Evolutionary conservation across 768 basidiomycete genomes (phyloP).

Genomic region (Clathrus columnatus): DNA sequence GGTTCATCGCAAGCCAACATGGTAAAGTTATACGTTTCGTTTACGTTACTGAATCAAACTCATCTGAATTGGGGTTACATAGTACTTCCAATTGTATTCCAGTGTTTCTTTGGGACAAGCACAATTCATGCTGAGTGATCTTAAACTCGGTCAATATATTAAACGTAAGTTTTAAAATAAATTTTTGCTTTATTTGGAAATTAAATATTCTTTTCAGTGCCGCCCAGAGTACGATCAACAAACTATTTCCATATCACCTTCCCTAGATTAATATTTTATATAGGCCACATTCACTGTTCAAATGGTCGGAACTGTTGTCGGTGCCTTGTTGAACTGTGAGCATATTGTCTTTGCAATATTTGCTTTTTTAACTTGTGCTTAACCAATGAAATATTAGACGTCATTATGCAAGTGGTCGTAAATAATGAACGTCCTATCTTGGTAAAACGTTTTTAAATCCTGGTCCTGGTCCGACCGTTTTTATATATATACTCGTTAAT

Average conservation of each 20-base stretch:
- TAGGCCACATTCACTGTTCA: constrained; percentile 48
- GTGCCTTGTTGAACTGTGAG: constrained; percentile 13
- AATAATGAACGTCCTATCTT: not conserved
- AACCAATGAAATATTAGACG: not conserved
- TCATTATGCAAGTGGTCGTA: not conserved
- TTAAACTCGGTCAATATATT: constrained; percentile 31
- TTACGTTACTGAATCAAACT: not conserved
- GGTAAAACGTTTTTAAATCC: too few relatives aligned
- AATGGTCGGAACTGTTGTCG: constrained; percentile 53
- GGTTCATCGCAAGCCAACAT: constrained; percentile 22
- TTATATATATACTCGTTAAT: not conserved
- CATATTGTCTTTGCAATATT: too few relatives aligned
- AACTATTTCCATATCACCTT: not conserved
- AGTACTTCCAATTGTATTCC: not conserved
- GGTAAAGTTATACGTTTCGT: not conserved
- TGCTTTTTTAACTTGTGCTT: not conserved
- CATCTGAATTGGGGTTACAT: not conserved
- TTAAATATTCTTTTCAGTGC: constrained; percentile 15
- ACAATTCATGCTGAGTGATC: constrained; percentile 15
- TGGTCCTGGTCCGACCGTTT: not conserved
- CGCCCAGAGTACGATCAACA: constrained; percentile 37
- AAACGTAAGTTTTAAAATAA: constrained; percentile 7
- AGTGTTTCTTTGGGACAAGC: not conserved
- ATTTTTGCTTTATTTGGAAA: not conserved
- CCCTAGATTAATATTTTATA: not conserved